These are phyloP conservation scores for Pleoardoris graminearum DNA, from an alignment of 2,329 filamentous ascomycete species.

Conservation along the genomic window DNA sequence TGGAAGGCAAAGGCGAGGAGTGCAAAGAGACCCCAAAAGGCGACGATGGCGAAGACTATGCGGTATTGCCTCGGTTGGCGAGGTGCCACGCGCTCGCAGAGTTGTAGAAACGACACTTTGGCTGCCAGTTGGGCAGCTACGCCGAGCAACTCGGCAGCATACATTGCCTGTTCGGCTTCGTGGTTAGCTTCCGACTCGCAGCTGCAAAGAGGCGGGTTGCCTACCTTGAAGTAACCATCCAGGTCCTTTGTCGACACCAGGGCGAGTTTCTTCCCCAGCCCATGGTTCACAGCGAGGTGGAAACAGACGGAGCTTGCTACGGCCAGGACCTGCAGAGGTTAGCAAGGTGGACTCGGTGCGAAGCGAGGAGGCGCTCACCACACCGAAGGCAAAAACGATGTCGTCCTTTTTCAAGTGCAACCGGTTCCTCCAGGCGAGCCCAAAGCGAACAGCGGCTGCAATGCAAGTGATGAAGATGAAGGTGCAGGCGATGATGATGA, in stretches of 20 bases:
- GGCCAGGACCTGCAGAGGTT: slow-evolving; percentile 8
- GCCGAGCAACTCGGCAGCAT: slow-evolving; percentile 11
- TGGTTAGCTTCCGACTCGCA: not conserved
- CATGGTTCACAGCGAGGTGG: slow-evolving; percentile 15
- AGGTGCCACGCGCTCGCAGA: slow-evolving; percentile 18
- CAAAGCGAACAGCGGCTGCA: slow-evolving; percentile 14
- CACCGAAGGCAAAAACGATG: slow-evolving; percentile 9
- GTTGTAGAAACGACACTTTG: slow-evolving; percentile 14
- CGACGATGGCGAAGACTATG: slow-evolving; percentile 14
- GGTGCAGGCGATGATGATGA: slow-evolving; percentile 20
- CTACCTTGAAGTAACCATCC: slow-evolving; percentile 15
- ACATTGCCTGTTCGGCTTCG: slow-evolving; percentile 12
- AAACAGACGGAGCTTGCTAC: slow-evolving; percentile 15
- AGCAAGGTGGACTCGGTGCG: not conserved
- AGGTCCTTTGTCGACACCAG: slow-evolving; percentile 7
- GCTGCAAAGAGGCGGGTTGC: not conserved
- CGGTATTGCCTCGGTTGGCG: slow-evolving; percentile 9
- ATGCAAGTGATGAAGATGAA: slow-evolving; percentile 17
- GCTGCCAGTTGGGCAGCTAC: slow-evolving; percentile 15
- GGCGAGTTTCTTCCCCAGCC: slow-evolving; percentile 16
- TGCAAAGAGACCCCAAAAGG: slow-evolving; percentile 16
- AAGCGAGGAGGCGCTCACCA: slow-evolving; percentile 3
- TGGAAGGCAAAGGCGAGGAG: slow-evolving; percentile 20
- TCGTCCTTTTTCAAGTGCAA: slow-evolving; percentile 19
- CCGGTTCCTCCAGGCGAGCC: slow-evolving; percentile 12